phyloP scores from a whole-genome alignment of 768 basidiomycete species.

The Guyanaporus albipodus region DNA sequence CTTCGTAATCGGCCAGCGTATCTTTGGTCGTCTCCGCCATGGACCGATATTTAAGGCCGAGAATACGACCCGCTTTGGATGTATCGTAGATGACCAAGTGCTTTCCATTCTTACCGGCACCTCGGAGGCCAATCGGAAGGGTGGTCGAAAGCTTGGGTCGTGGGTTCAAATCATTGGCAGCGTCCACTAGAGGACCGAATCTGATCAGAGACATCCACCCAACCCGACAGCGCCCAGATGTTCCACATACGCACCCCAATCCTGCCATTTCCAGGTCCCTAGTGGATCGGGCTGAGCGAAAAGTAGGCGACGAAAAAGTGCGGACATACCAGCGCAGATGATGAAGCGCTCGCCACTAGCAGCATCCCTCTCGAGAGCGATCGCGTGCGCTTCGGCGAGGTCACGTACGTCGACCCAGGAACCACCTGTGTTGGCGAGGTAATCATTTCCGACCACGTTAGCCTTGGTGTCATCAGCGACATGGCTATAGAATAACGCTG shows the following conservation, averaged over 20 bases:
- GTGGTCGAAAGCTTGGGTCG: constrained; percentile 27
- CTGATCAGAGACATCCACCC: too few relatives aligned
- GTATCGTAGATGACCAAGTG: constrained; percentile 32
- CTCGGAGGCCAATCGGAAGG: constrained; percentile 34
- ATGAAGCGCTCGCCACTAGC: constrained; percentile 60
- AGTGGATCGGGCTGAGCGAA: too few relatives aligned
- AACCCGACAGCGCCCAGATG: too few relatives aligned
- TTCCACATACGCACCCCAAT: constrained; percentile 24
- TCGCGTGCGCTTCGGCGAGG: constrained; percentile 49
- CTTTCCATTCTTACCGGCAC: constrained; percentile 25
- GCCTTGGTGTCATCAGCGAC: constrained; percentile 25
- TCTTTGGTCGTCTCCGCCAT: constrained; percentile 41
- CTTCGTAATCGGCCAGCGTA: constrained; percentile 40
- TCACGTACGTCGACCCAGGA: constrained; percentile 54
- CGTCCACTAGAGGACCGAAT: constrained; percentile 29
- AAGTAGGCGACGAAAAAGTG: not conserved
- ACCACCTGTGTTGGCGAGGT: constrained; percentile 21
- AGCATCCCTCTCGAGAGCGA: constrained; percentile 46
- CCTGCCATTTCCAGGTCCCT: constrained; percentile 32
- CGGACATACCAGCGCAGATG: constrained; percentile 32
- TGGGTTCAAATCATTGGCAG: constrained; percentile 33
- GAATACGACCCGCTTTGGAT: constrained; percentile 36
- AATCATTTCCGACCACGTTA: constrained; percentile 22
- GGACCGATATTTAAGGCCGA: constrained; percentile 40
- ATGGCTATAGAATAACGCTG: constrained; percentile 32